Conservation (phyloP, 2,329 filamentous ascomycete genomes). For the Penicillium rolfsii region DNA sequence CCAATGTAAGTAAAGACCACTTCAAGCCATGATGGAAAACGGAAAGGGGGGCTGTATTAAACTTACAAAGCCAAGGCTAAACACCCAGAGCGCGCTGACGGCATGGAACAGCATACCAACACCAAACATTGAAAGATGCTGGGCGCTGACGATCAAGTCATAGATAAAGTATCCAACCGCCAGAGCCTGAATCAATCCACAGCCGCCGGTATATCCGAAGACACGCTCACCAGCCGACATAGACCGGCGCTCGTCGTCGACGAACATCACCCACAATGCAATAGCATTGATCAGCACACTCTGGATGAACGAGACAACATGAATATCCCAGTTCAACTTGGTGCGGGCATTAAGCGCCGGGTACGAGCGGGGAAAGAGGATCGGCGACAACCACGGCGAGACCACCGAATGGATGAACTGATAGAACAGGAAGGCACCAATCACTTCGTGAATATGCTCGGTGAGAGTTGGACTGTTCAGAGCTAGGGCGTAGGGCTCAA, state of each 20-base stretch:
- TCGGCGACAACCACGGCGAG: slow-evolving; percentile 58
- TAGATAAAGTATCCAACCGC: slow-evolving; percentile 68
- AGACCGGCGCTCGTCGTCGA: slow-evolving; percentile 58
- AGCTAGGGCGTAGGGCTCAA: slow-evolving; percentile 56
- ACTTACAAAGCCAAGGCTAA: slow-evolving; percentile 66
- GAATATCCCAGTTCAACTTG: slow-evolving; percentile 68
- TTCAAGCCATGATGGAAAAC: background rate
- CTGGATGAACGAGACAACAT: slow-evolving; percentile 66
- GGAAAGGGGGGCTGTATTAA: background rate
- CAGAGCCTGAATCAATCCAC: slow-evolving; percentile 62
- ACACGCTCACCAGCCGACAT: slow-evolving; percentile 59
- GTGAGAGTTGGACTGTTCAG: slow-evolving; percentile 59
- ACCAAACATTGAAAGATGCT: slow-evolving; percentile 62
- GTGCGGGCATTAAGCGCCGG: slow-evolving; percentile 58
- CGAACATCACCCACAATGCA: slow-evolving; percentile 62
- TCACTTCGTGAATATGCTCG: slow-evolving; percentile 64
- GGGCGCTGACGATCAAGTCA: slow-evolving; percentile 61
- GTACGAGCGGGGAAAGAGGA: slow-evolving; percentile 60
- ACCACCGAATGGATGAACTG: slow-evolving; percentile 57
- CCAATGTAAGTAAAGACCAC: slow-evolving; percentile 8
- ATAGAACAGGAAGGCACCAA: slow-evolving; percentile 61
- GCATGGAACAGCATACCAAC: slow-evolving; percentile 65
- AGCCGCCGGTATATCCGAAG: slow-evolving; percentile 64
- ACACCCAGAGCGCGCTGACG: slow-evolving; percentile 63
- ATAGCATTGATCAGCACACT: slow-evolving; percentile 58